phyloP scores from a whole-genome alignment of 495 filamentous ascomycete genomes.

The Trichoderma virens region DNA sequence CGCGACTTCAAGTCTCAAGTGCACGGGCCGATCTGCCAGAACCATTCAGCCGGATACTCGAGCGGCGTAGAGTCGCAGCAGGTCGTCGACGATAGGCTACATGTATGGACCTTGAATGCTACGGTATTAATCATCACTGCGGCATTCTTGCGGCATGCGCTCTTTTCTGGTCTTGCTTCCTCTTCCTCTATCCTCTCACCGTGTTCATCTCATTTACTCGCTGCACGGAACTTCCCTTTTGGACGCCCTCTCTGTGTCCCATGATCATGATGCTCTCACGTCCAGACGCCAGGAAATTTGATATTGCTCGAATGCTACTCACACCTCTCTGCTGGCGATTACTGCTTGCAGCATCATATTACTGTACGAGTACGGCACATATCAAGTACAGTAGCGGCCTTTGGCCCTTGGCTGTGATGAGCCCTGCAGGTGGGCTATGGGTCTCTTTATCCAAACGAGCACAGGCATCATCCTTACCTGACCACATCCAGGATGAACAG shows the following conservation, averaged over 20 bases:
- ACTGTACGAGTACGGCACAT: too few species aligned
- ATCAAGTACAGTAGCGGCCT: neutral
- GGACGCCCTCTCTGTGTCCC: neutral
- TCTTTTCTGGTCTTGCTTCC: too few species aligned
- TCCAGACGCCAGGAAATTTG: neutral
- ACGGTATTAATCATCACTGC: too few species aligned
- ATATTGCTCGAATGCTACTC: neutral
- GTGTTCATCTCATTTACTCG: too few species aligned
- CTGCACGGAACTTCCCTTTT: neutral
- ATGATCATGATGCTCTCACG: neutral
- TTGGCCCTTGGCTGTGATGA: neutral
- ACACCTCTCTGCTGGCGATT: neutral
- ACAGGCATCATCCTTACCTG: constrained; percentile 1
- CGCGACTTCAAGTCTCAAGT: neutral
- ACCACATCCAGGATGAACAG: neutral
- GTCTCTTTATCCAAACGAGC: constrained; percentile 7
- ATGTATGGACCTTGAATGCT: too few species aligned
- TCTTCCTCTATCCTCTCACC: too few species aligned
- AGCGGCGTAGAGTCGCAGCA: too few species aligned
- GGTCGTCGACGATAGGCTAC: too few species aligned
- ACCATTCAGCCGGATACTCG: neutral
- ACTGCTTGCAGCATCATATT: too few species aligned
- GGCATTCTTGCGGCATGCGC: too few species aligned
- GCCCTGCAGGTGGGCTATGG: neutral
- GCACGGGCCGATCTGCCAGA: constrained; percentile 5